Base-by-base conservation (phyloP, 1,139 yeast genomes). In the Pichia sp. region DNA sequence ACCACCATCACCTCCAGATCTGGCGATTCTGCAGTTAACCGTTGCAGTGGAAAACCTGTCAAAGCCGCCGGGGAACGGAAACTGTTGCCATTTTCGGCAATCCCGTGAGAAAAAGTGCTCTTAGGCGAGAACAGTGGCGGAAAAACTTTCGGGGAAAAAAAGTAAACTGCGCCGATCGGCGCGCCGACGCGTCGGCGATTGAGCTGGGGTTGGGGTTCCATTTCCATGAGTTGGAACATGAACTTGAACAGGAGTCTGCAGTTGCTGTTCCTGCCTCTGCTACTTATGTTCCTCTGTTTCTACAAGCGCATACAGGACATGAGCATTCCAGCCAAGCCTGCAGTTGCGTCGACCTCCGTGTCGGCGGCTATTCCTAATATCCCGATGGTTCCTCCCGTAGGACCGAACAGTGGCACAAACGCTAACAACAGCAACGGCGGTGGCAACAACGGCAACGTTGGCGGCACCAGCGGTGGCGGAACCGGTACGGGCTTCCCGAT, bases 251-350 rank as follows among this genome's bases (percentile, higher is more conserved):
- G 29, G 29, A 27, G 6, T 7, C 29, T 27, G 29, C 29, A 4
- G 4, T 27, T 27, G 29, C 29, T 27, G 29, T 27, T 27, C 29
- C 6, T 4, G 29, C 29, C 24, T 27, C 29, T 27, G 6, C 29
- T 27, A 4, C 7, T 27, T 7, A 27, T 20, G 24, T 20, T 20
- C 3, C 2, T 20, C 2, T 20, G 24, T 20, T 20, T 20, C 24
- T 20, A 3, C 24, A 20, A 20, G 24, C 2, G 34, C n/a, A 34
- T 6, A 14, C 38, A 34, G n/a, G 38, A 8, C n/a, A 55, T 53
- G 49, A 49, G 55, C 40, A 49, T 48, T 4, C 52, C 55, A 3
- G 44, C 40, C 2, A 52, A 33, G 29, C 50, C 55, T 4, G 4
- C 34, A n/a, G 33, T 46, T 1, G 17, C 50, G 30, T 9, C 36